Evolutionary conservation across 768 basidiomycete species (phyloP), one percentile per base, ranked within the genome.

Genomic region (Collybia mongolica): DNA sequence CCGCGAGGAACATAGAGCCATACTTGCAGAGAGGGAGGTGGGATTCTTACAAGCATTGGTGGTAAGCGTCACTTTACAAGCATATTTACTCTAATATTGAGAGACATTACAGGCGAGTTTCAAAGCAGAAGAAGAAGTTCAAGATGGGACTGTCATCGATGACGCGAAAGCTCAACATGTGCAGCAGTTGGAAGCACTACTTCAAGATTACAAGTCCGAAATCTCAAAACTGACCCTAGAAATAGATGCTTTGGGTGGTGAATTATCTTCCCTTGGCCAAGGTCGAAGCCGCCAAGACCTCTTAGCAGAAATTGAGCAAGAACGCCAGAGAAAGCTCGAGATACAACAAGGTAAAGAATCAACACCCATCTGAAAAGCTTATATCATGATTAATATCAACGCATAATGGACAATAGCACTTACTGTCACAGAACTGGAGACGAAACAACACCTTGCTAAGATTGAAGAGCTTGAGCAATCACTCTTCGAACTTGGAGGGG

Each of bases 391-490:
- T 18, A 18, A 8, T 20, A 19, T 15, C 8, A 48, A 44, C 44
- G 15, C 24, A n/a, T 41, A 17, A 20, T 1, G 0, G 5, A 5
- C 23, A 40, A 19, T 46, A 87, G 84, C 73, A 14, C 71, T 84
- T 19, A 63, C 75, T 20, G 66, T 71, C 44, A 67, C 71, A 0
- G 67, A 71, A 24, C 55, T 62, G 0, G 69, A 66, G 35, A 50
- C 61, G 35, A 69, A 72, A 41, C 53, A 65, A 35, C 74, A 79
- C 14, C 66, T 76, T 1, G 72, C 72, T 44, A 76, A 76, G 62
- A 81, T 90, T 28, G 90, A 91, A 20, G 61, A 71, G n/a, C 75
- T 92, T 32, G 88, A 90, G 58, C 91, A 93, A 62, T 74, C 77
- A 8, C 76, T 93, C 6, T 91, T 89, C 61, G 88, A 93, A 46